Conservation (phyloP, 2,329 filamentous ascomycete species). For the Sporothrix variecibatus region DNA sequence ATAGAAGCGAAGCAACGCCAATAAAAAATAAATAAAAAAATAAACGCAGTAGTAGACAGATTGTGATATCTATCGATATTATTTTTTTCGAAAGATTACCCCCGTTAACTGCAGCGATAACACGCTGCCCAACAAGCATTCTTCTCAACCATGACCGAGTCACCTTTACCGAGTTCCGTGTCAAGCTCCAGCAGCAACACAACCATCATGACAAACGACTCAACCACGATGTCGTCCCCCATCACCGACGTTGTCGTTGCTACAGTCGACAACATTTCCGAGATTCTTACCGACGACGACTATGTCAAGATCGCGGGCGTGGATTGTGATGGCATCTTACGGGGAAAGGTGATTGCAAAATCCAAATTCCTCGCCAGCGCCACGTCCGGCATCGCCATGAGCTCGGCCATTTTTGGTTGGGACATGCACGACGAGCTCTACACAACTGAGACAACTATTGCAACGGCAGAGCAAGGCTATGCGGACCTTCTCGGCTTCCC, state of each 20-base stretch:
- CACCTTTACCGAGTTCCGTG: no score
- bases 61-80: no score
- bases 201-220: no score
- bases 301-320: constrained; percentile 86
- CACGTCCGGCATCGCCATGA: constrained; percentile 85
- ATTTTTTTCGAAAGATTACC: no score
- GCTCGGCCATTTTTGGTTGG: constrained; percentile 93
- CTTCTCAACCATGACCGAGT: no score
- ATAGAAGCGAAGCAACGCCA: no score
- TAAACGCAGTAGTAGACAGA: no score
- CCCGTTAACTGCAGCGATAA: no score
- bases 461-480: constrained; percentile 88
- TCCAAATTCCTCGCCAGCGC: constrained; percentile 86
- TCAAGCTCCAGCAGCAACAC: no score
- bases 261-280: constrained; percentile 53
- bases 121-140: no score
- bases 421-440: constrained; percentile 96
- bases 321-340: constrained; percentile 82
- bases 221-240: neutral
- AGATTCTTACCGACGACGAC: constrained; percentile 69
- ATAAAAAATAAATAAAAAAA: no score
- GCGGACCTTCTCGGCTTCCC: constrained; percentile 80
- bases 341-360: constrained; percentile 89
- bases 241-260: neutral
- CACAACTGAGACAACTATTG: constrained; percentile 74